These are phyloP conservation scores for Sungouiozyma ichnusensis DNA, from an alignment of 805 yeast species.

Conservation along the genomic window DNA sequence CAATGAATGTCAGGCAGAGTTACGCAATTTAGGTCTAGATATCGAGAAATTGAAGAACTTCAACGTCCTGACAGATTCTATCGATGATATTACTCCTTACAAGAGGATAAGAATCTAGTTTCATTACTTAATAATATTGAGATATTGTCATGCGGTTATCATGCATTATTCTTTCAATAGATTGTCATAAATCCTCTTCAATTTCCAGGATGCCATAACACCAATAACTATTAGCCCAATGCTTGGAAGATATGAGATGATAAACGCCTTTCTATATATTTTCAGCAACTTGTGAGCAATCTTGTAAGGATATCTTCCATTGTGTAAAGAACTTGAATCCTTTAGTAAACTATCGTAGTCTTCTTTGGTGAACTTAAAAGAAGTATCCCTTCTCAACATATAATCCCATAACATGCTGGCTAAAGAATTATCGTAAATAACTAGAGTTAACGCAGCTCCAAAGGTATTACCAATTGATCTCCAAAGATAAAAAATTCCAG, in stretches of 20 bases:
- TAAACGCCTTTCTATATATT: conserved; percentile 20
- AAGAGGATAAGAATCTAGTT: background rate
- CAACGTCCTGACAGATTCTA: conserved; percentile 10
- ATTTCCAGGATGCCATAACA: conserved; percentile 9
- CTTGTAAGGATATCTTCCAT: conserved; percentile 12
- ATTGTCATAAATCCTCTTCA: conserved; percentile 8
- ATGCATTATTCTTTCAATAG: background rate
- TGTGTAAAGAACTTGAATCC: conserved; percentile 24
- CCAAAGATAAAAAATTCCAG: conserved; percentile 41
- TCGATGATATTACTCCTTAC: conserved; percentile 14
- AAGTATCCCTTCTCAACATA: conserved; percentile 14
- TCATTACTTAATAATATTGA: background rate
- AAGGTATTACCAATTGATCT: conserved; percentile 39
- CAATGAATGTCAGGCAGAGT: conserved; percentile 13
- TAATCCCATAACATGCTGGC: conserved; percentile 24
- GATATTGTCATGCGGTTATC: background rate
- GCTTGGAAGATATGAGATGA: conserved; percentile 23
- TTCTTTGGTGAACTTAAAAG: conserved; percentile 13
- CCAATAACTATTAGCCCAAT: conserved; percentile 15
- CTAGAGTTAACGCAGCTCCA: conserved; percentile 36
- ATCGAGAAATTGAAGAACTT: conserved; percentile 9
- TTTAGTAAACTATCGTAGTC: conserved; percentile 16
- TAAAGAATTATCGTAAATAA: conserved; percentile 29
- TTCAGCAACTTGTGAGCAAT: conserved; percentile 10
- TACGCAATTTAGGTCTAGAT: conserved; percentile 12